Evolutionary conservation across 148 eudicot genomes (phyloP), one percentile per base, ranked within the genome.

Genomic region (Rheum nobile): DNA sequence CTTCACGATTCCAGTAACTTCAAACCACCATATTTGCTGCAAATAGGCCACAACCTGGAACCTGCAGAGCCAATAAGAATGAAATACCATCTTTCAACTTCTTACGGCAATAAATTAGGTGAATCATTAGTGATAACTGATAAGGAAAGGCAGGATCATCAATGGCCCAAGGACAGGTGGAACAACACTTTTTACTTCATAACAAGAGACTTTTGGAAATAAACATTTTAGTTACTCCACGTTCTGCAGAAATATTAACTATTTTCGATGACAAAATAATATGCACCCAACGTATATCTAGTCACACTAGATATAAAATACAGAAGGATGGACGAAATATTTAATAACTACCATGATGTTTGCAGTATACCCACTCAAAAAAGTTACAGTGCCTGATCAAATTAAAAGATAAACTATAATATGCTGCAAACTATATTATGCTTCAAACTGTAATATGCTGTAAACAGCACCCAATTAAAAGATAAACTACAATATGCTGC

Each of bases 21-120:
- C 99, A 84, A 90, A 95, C 99, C 99, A 95, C 99, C 99, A 95
- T 83, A 95, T 85, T 87, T 95, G 99, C 83, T 88, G 99, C 83
- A 92, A 79, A 84, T 90, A 95, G 28, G 99, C 99, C 72, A 92
- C 84, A 31, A 81, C 85, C 70, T 86, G 82, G 76, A 92, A 92
- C 82, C 99, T 95, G 85, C 74, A 32, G 1, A 65, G 11, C 39
- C 34, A 34, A 13, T 41, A 61, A 61, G 31, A 34, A 32, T 31
- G 9, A 28, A 28, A 57, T 28, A 57, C 7, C 1, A 13, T 65
- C 22, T 34, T 14, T 65, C 21, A 5, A 17, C 9, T 17, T 17
- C 10, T 65, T 6, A 16, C 16, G 3, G 32, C 9, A 32, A 28
- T 31, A 1, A 65, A 16, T 31, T 6, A 5, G 41, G 39, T 61